Evolutionary conservation across 139 green algal genomes (phyloP), one percentile per base, ranked within the genome.

Genomic region (Penium margaritaceum): DNA sequence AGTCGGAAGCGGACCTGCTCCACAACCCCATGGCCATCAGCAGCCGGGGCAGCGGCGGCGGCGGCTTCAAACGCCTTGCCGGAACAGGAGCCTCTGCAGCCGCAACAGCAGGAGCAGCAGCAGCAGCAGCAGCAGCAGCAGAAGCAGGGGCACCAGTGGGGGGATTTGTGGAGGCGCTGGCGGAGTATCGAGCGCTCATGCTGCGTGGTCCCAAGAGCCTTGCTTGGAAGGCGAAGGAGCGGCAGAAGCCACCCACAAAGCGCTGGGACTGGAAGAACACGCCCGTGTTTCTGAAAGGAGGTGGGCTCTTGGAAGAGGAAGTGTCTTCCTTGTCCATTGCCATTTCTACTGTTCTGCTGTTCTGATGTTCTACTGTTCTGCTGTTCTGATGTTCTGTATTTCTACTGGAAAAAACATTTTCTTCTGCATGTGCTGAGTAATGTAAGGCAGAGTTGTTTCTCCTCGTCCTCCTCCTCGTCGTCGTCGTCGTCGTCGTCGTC

Each of bases 1-100:
- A 82, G 51, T 66, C 37, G 21, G 72, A 51, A 30, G 72, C 80
- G 34, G 72, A 79, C 30, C 24, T 66, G 14, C 32, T n/a, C n/a
- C n/a, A n/a, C n/a, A n/a, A n/a, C n/a, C n/a, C n/a, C n/a, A n/a
- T n/a, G n/a, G n/a, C n/a, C n/a, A n/a, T n/a, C n/a, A n/a, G 33
- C 27, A 44, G 58, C 32, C 34, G 30, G 30, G 32, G 58, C 12
- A 66, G 33, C 12, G 51, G n/a, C 5, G 14, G 24, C 24, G 51
- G 0, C 51, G 15, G n/a, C 30, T 19, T 19, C 46, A 57, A n/a
- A n/a, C n/a, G n/a, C n/a, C n/a, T n/a, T n/a, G n/a, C n/a, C 0
- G 9, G 24, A 57, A 3, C 19, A 57, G 24, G 46, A 57, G 46
- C 46, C 0, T 17, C 5, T n/a, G 55, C 21, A 35, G 55, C 21